Percentiles rank a stretch among this genome's conserved stretches.
Conservation (phyloP, 176 grass and related monocot species). For the Ensete ventricosum region DNA sequence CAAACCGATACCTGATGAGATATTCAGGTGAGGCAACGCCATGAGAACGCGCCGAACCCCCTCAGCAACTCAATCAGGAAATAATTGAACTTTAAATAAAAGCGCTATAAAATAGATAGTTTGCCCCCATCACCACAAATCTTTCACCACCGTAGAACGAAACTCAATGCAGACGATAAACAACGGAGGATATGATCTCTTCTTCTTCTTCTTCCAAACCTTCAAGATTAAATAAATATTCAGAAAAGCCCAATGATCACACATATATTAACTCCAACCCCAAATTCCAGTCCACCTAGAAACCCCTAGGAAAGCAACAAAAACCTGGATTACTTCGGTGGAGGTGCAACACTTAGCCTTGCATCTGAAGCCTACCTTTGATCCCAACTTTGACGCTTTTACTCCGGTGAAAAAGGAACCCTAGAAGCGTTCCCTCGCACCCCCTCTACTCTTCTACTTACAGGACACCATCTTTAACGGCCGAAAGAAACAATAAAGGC, state of each 20-base stretch:
- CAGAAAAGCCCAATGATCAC: not conserved
- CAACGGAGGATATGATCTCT: not conserved
- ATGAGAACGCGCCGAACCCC: not conserved
- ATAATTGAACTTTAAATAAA: not conserved
- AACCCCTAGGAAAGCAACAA: not conserved
- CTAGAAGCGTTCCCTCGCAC: not conserved
- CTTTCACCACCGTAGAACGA: too few species aligned
- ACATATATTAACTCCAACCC: not conserved
- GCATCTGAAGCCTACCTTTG: not conserved
- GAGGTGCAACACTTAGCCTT: not conserved
- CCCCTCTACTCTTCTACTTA: not conserved
- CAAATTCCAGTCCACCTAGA: not conserved
- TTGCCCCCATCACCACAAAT: not conserved
- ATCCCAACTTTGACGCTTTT: not conserved
- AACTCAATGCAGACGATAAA: not conserved
- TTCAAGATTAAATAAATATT: not conserved
- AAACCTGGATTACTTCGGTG: not conserved
- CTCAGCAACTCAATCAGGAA: not conserved
- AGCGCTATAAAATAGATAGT: not conserved
- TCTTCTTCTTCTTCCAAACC: not conserved
- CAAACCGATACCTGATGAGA: not conserved
- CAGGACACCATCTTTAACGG: not conserved
- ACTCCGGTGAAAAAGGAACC: not conserved
- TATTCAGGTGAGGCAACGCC: not conserved
- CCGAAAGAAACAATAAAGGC: not conserved